phyloP scores from a whole-genome alignment of 2,329 filamentous ascomycete genomes.

The Penicillium freii region DNA sequence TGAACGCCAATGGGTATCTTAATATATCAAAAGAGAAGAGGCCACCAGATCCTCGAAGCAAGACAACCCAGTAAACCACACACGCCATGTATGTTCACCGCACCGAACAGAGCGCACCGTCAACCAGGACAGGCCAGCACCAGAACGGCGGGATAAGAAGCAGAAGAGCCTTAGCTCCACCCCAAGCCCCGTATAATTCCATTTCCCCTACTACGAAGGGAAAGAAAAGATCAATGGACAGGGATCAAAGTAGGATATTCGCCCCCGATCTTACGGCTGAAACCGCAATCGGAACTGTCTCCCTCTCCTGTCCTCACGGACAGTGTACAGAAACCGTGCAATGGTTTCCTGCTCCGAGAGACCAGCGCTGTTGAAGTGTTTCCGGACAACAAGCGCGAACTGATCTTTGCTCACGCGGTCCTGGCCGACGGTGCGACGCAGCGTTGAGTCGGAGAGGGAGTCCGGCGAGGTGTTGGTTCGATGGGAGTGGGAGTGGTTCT shows the following conservation, averaged over 20 bases:
- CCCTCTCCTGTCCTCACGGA: slow-evolving; percentile 46
- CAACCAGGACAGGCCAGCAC: slow-evolving; percentile 2
- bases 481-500: slow-evolving; percentile 12
- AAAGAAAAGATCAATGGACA: not conserved
- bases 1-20: slow-evolving; percentile 33
- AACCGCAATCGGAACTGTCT: slow-evolving; percentile 44
- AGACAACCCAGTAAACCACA: not conserved
- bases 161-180: not conserved
- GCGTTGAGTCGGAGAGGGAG: slow-evolving; percentile 11
- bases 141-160: not conserved
- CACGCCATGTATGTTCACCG: not conserved
- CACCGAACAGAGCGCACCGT: not conserved
- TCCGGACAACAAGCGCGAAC: slow-evolving; percentile 45
- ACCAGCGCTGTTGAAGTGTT: slow-evolving; percentile 49
- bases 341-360: slow-evolving; percentile 49
- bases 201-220: not conserved
- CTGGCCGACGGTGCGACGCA: slow-evolving; percentile 35
- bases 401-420: slow-evolving; percentile 44
- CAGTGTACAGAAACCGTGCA: slow-evolving; percentile 49
- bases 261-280: slow-evolving; percentile 33
- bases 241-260: not conserved
- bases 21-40: slow-evolving; percentile 16
- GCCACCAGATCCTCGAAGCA: not conserved
- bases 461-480: slow-evolving; percentile 8
- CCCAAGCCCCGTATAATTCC: not conserved